Evolutionary conservation across 805 yeast species (phyloP), one percentile per base, ranked within the genome.

Genomic region (Saccharomycopsis sp.): DNA sequence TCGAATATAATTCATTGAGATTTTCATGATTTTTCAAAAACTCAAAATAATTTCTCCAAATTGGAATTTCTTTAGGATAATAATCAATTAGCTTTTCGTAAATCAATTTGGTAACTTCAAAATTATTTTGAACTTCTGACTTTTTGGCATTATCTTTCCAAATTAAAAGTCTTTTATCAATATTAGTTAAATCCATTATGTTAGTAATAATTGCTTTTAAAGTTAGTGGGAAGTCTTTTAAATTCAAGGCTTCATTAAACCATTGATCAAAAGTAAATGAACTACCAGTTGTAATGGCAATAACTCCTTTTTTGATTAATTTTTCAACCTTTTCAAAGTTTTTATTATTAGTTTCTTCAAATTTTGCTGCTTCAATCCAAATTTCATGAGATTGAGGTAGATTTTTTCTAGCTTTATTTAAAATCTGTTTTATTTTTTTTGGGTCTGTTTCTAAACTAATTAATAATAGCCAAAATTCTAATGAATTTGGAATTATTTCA

Each of bases 331-430:
- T 70, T 1, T 61, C 55, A n/a, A 60, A 65, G n/a, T 63, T 58
- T 5, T 62, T 62, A 3, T 58, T 54, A 1, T 58, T 53, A 42
- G 66, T 61, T 50, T 77, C 89, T 55, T 85, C 94, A 12, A 86
- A 52, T 47, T 76, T 71, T 1, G 76, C 68, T 1, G 86, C 86
- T 0, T 77, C 63, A 2, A 85, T 58, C 89, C 94, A 85, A 2
- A 86, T 64, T 26, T 64, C 64, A 34, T 65, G 58, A 6, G 72
- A 63, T 3, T 64, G 61, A 3, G 68, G 66, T 12, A 79, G 55
- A 0, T 58, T 53, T 40, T 74, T 73, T 46, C 88, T 62, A 0
- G 94, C 94, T 21, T 54, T 58, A 48, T 75, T 75, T 25, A 87
- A 58, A 0, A 74, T 61, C 15, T 58, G 53, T 47, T 72, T 72